Evolutionary conservation across 2,329 filamentous ascomycete species (phyloP).

Genomic region (Pseudogymnoascus pannorum): DNA sequence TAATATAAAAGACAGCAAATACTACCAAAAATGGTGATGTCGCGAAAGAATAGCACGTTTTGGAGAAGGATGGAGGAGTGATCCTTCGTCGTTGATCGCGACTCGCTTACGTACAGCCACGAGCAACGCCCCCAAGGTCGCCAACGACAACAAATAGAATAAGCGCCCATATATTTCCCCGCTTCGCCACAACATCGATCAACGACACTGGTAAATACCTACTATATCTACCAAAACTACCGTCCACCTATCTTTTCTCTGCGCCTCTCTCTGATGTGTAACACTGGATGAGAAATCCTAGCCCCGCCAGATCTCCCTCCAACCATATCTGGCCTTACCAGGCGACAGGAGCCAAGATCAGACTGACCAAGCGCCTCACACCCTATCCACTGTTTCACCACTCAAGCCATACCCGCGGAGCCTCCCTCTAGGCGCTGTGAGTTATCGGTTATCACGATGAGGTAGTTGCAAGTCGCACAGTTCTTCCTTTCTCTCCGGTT

Average conservation of each 20-base stretch:
- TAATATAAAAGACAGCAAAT: background rate
- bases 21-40: background rate
- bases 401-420: background rate
- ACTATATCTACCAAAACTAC: background rate
- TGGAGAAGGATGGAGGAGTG: background rate
- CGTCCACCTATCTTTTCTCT: background rate
- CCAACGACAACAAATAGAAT: background rate
- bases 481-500: background rate
- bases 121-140: background rate
- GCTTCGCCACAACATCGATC: background rate
- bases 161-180: constrained; percentile 5
- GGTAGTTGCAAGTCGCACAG: background rate
- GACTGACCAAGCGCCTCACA: constrained; percentile 6
- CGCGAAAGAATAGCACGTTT: background rate
- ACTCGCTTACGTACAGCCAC: background rate
- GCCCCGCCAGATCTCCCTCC: background rate
- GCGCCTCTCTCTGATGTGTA: background rate
- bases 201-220: background rate
- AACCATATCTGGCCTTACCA: background rate
- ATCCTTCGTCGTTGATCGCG: background rate
- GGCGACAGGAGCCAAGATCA: background rate
- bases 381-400: constrained; percentile 2
- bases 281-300: background rate
- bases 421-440: constrained; percentile 4
- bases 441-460: background rate